Evolutionary conservation across 2,329 filamentous ascomycete species (phyloP).

Genomic region (Celoporthe dispersa): DNA sequence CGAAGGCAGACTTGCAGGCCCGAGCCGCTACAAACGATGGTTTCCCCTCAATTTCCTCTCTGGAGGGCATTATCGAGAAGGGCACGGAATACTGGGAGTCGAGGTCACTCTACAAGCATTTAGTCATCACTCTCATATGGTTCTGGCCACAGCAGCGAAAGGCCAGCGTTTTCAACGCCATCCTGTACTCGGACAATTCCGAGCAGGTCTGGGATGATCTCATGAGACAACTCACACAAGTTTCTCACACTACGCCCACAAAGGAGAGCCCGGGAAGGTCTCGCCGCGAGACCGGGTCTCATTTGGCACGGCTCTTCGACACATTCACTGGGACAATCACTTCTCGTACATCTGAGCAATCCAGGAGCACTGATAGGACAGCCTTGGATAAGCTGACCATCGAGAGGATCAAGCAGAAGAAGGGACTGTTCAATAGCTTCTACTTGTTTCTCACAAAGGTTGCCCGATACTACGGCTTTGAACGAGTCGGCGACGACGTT

Average conservation of each 20-base stretch:
- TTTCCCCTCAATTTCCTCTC: not conserved
- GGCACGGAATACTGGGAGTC: slow-evolving; percentile 29
- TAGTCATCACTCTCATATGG: slow-evolving; percentile 30
- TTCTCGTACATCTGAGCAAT: not conserved
- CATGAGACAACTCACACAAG: not conserved
- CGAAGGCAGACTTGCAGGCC: not conserved
- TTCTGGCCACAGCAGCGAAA: slow-evolving; percentile 16
- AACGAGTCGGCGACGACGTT: slow-evolving; percentile 32
- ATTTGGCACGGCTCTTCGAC: slow-evolving; percentile 22
- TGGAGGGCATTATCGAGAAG: slow-evolving; percentile 22
- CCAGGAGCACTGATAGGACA: not conserved
- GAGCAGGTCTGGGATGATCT: slow-evolving; percentile 19
- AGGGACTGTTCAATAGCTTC: not conserved
- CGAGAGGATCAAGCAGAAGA: not conserved
- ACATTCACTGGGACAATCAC: slow-evolving; percentile 7
- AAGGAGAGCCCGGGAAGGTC: not conserved
- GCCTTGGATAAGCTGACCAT: not conserved
- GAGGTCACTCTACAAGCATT: slow-evolving; percentile 19
- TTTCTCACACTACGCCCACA: not conserved
- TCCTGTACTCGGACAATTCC: not conserved
- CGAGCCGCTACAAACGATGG: not conserved
- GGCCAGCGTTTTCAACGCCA: slow-evolving; percentile 12
- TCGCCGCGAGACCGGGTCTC: not conserved
- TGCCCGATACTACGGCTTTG: not conserved
- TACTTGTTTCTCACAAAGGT: not conserved